Evolutionary conservation across 495 filamentous ascomycete genomes (phyloP), one percentile per base, ranked within the genome.

Genomic region (Neurospora sp.): DNA sequence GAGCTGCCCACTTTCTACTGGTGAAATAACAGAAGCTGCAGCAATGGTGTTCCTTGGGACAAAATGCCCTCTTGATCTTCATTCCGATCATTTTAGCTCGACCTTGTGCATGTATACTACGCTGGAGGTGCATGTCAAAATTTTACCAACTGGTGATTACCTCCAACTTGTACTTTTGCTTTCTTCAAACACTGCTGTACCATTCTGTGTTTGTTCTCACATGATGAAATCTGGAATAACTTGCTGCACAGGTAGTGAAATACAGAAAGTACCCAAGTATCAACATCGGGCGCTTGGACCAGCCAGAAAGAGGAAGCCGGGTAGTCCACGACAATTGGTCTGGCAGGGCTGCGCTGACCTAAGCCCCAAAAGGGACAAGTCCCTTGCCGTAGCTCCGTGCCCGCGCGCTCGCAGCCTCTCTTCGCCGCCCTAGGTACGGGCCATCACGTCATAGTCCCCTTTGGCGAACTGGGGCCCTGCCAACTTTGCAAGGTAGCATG

Each of bases 401-500:
- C 53, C 69, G 53, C 45, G 65, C 72, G 65, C 47, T 71, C 61
- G 53, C 53, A 61, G 53, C 53, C 74, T 70, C 74, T 47, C 69
- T 47, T 72, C 70, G 69, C 38, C 45, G 65, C 70, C 72, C 53
- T 35, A 65, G 53, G 69, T 40, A 31, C 44, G 42, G 38, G 70
- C 47, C 76, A 71, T 73, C 73, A 80, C 78, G 78, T 80, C 78
- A 80, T 80, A 76, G 77, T 76, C 70, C 71, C 75, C 70, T 69
- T 77, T 77, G 44, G 71, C 45, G 71, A 73, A 41, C 72, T 70
- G 74, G 74, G 74, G 61, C 38, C 61, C 70, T 76, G 75, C 77
- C 78, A 77, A 79, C 77, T 79, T 76, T 35, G 53, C 53, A 61
- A 61, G 53, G 14, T 61, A 61, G 22, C 22, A 16, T 18, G 53